Conservation (phyloP, 73 alveolate species). For the Effrenium voratum region DNA sequence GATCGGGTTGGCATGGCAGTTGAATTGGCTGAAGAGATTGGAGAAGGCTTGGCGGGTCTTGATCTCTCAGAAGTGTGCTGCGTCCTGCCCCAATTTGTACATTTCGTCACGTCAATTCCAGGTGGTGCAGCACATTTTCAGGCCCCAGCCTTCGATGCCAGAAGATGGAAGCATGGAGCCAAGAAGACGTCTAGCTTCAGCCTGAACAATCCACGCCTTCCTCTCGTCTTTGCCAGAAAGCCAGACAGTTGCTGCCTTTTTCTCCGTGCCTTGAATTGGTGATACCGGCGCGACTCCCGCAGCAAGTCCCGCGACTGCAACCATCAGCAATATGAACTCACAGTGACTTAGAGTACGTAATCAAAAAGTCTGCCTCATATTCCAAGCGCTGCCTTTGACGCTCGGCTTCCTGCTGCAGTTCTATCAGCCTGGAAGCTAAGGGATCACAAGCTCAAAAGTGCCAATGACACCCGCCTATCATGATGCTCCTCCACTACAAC, state of each 20-base stretch:
- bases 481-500: slow-evolving; percentile 52
- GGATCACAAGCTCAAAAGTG: not conserved
- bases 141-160: too few species aligned
- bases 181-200: slow-evolving; percentile 36
- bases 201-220: not conserved
- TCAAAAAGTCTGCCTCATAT: not conserved
- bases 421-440: slow-evolving; percentile 41
- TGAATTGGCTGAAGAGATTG: too few species aligned
- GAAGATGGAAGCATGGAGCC: slow-evolving; percentile 9
- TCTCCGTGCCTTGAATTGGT: slow-evolving; percentile 88
- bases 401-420: slow-evolving; percentile 48
- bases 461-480: slow-evolving; percentile 26
- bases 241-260: too few species aligned
- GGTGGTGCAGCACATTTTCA: too few species aligned
- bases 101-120: too few species aligned
- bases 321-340: not conserved
- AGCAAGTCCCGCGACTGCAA: not conserved
- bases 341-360: not conserved
- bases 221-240: too few species aligned
- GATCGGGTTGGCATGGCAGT: too few species aligned
- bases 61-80: too few species aligned
- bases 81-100: too few species aligned
- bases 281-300: slow-evolving; percentile 67
- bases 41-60: too few species aligned
- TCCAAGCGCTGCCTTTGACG: slow-evolving; percentile 77